Evolutionary conservation across 2,329 filamentous ascomycete genomes (phyloP), one percentile per base, ranked within the genome.

Genomic region (Aspergillus transmontanensis): DNA sequence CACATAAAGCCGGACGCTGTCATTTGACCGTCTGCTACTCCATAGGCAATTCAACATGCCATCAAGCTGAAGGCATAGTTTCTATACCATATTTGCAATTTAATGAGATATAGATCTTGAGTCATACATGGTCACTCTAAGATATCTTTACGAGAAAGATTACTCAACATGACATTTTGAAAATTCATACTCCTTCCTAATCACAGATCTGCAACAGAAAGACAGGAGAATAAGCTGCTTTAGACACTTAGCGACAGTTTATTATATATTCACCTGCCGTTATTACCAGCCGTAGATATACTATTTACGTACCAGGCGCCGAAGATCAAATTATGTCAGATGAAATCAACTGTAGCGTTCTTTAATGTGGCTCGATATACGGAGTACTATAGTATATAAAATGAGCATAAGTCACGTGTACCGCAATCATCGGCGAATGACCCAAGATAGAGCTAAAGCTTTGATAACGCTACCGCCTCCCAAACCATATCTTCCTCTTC

Each of bases 1-100:
- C 64, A 69, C 54, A 57, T 69, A 34, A 68, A 66, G 41, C 61
- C 63, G 16, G 61, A 68, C 34, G 57, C 58, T 45, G n/a, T 65
- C 16, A 21, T 67, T 39, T 60, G 48, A 63, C 28, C 39, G 4
- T 21, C 26, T 51, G 16, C 19, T 28, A 51, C 21, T 19, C 11
- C 19, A 32, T 51, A n/a, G 46, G 28, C 19, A 19, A 6, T 45
- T 55, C 32, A 51, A 58, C 43, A 53, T 48, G 14, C 39, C 16
- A 51, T 12, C 48, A 45, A 26, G 41, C 30, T 28, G 23, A 28
- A 30, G 32, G 34, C 32, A 32, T 55, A 21, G 14, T 12, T 36
- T n/a, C 9, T 55, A 39, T 19, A 23, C 51, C 51, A 6, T 32
- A 6, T 39, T 39, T 26, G 32, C n/a, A 10, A 26, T 23, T 23